Conservation (phyloP, 768 basidiomycete species). For the Leccinum fibrillosum region DNA sequence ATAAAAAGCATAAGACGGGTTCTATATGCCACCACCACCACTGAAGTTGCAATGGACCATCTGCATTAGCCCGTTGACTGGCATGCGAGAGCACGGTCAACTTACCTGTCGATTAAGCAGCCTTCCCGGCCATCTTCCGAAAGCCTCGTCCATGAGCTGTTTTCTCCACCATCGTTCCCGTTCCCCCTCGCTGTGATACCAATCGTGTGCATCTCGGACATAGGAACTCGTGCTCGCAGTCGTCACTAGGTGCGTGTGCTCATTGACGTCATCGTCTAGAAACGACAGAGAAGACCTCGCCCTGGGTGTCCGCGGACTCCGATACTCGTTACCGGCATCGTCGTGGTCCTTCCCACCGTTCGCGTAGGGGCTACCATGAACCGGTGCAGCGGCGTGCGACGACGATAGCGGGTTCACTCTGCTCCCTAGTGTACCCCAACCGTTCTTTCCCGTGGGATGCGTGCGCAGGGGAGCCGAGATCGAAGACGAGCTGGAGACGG, state of each 20-base stretch:
- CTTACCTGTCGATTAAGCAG: conserved; percentile 68
- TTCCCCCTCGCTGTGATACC: conserved; percentile 20
- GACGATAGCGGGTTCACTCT: conserved; percentile 41
- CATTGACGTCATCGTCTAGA: conserved; percentile 24
- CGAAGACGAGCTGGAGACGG: conserved; percentile 67
- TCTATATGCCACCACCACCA: conserved; percentile 86
- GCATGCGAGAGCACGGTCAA: conserved; percentile 5
- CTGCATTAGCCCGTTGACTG: background rate
- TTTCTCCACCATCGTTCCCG: conserved; percentile 42
- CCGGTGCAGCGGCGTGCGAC: conserved; percentile 3
- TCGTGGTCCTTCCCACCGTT: background rate
- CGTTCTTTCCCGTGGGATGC: conserved; percentile 40
- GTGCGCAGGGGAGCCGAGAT: conserved; percentile 78
- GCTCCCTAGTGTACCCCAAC: conserved; percentile 61
- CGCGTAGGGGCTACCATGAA: background rate
- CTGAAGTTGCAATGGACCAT: conserved; percentile 34
- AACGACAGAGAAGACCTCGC: conserved; percentile 5
- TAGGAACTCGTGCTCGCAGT: conserved; percentile 21
- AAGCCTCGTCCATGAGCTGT: conserved; percentile 45
- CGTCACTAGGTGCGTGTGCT: conserved; percentile 40
- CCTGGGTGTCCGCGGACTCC: background rate
- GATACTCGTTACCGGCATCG: background rate
- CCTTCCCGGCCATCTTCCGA: conserved; percentile 67
- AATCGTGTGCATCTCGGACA: conserved; percentile 18
- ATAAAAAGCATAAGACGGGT: conserved; percentile 61